Conservation (phyloP, 768 basidiomycete species). For the Wakefieldia striispora region DNA sequence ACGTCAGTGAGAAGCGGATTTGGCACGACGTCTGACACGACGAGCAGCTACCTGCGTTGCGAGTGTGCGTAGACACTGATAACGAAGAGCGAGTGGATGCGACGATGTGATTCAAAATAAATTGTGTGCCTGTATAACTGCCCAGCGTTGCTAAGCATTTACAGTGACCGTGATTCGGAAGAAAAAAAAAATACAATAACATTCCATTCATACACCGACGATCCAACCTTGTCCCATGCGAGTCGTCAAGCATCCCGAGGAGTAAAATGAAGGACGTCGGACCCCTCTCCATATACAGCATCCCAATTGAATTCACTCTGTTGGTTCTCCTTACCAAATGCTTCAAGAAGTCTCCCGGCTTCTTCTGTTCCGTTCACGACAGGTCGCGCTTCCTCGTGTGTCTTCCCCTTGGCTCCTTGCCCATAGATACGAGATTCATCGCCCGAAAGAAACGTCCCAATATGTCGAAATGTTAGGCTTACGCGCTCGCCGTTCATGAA, state of each 20-base stretch:
- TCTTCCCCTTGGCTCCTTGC: conserved; percentile 70
- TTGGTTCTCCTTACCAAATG: conserved; percentile 76
- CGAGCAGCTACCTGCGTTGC: conserved; percentile 14
- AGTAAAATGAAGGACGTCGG: conserved; percentile 63
- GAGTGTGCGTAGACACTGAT: neutral
- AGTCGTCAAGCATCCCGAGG: conserved; percentile 16
- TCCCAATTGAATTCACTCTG: conserved; percentile 72
- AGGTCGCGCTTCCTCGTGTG: conserved; percentile 46
- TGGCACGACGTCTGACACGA: neutral
- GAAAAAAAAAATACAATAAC: conserved; percentile 20
- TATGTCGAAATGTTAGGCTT: conserved; percentile 76
- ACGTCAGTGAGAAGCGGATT: conserved; percentile 9
- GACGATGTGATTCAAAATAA: neutral
- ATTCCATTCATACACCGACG: conserved; percentile 21
- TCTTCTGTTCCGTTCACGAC: conserved; percentile 54
- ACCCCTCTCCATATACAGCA: conserved; percentile 60
- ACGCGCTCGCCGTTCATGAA: conserved; percentile 63
- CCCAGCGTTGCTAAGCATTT: conserved; percentile 26
- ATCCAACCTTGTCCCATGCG: conserved; percentile 15
- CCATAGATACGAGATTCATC: conserved; percentile 61
- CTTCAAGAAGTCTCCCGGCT: conserved; percentile 48
- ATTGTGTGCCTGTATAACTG: neutral
- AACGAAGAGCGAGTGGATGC: neutral
- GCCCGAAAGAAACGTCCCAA: conserved; percentile 68
- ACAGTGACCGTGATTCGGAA: conserved; percentile 4